These are phyloP conservation scores for Paramecium tetraurelia DNA, from an alignment of 73 alveolate species.

Conservation along the genomic window DNA sequence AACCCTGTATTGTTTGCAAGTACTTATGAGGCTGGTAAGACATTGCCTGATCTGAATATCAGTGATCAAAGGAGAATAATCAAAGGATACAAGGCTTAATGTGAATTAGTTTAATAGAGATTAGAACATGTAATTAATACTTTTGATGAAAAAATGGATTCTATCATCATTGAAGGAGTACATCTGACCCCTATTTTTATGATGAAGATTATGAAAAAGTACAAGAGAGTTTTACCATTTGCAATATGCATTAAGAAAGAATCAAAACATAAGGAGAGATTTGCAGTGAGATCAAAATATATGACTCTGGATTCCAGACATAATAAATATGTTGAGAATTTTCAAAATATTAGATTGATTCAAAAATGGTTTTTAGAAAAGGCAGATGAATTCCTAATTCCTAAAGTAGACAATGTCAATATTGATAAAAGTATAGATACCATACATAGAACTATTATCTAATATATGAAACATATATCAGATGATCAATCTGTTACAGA, in stretches of 20 bases:
- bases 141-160: conserved; percentile 66
- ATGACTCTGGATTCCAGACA: conserved; percentile 84
- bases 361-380: conserved; percentile 74
- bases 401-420: conserved; percentile 81
- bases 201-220: conserved; percentile 76
- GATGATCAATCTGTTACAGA: conserved; percentile 23
- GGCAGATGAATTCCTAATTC: conserved; percentile 80
- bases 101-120: conserved; percentile 70
- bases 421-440: conserved; percentile 79
- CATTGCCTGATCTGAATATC: conserved; percentile 54
- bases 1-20: conserved; percentile 79
- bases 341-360: conserved; percentile 74
- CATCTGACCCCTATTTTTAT: conserved; percentile 76
- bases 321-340: conserved; percentile 77
- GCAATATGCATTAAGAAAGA: conserved; percentile 74
- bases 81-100: conserved; percentile 73
- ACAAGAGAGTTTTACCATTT: conserved; percentile 75
- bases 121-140: conserved; percentile 74
- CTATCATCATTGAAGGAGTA: conserved; percentile 86
- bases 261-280: conserved; percentile 81
- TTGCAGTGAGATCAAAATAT: conserved; percentile 85
- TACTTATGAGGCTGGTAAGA: conserved; percentile 82
- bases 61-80: conserved; percentile 74
- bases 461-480: conserved; percentile 68
- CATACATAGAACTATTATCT: conserved; percentile 77